phyloP scores from a whole-genome alignment of 352 stramenopile species.

The Phytophthora nicotianae region DNA sequence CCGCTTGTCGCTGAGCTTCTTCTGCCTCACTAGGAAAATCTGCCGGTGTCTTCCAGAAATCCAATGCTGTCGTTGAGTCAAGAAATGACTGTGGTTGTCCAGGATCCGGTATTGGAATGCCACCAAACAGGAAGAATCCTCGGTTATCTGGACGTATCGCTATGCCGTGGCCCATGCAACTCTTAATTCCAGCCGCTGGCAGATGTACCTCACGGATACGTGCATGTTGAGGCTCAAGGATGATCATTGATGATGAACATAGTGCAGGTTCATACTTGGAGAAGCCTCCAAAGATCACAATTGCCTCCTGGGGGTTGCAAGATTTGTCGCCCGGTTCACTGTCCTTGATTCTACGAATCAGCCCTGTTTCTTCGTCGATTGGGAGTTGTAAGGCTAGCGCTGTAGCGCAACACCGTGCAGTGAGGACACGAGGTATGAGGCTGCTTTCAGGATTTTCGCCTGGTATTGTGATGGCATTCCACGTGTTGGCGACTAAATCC shows the following conservation, averaged over 20 bases:
- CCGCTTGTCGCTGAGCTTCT: conserved; percentile 26
- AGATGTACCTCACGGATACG: conserved; percentile 35
- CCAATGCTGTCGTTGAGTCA: conserved; percentile 47
- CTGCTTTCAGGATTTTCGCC: conserved; percentile 5
- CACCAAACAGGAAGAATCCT: conserved; percentile 70
- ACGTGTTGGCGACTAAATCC: conserved; percentile 54
- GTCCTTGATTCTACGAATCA: conserved; percentile 24
- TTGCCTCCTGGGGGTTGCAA: conserved; percentile 24
- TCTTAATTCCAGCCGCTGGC: conserved; percentile 41
- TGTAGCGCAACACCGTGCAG: conserved; percentile 42
- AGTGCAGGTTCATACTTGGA: conserved; percentile 35
- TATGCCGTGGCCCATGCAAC: conserved; percentile 54
- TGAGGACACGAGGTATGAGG: conserved; percentile 14
- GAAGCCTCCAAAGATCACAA: conserved; percentile 70
- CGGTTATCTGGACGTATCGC: conserved; percentile 41
- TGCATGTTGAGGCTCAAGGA: conserved; percentile 45
- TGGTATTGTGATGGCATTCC: conserved; percentile 36
- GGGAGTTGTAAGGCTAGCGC: conserved; percentile 38
- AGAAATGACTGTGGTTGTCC: conserved; percentile 38
- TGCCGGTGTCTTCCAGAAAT: conserved; percentile 69
- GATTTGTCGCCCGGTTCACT: conserved; percentile 25
- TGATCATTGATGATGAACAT: conserved; percentile 35
- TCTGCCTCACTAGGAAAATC: conserved; percentile 33
- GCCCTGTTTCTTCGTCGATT: conserved; percentile 29
- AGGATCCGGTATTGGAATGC: conserved; percentile 19